Evolutionary conservation across 257 asterid species (phyloP).

Genomic region (Fraxinus cuspidata): DNA sequence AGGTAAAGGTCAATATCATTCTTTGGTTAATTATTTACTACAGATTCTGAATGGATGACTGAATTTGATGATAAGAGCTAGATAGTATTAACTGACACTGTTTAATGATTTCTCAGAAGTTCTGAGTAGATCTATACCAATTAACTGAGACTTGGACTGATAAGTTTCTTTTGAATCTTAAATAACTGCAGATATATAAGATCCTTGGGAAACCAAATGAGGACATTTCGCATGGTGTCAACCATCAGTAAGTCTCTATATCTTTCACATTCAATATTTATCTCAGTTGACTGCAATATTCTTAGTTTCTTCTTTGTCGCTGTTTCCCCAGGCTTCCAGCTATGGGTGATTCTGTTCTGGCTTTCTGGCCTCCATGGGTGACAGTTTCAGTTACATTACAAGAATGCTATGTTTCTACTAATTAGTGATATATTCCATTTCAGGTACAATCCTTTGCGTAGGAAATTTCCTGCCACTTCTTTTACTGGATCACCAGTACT

Average conservation of each 20-base stretch:
- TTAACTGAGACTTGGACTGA: not conserved
- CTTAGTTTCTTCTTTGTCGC: slow-evolving; percentile 37
- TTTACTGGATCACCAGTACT: slow-evolving; percentile 77
- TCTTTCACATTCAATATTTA: slow-evolving; percentile 18
- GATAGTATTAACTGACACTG: not conserved
- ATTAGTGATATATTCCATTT: slow-evolving; percentile 38
- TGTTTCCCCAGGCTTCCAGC: slow-evolving; percentile 64
- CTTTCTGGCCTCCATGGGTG: slow-evolving; percentile 76
- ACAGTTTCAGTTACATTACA: slow-evolving; percentile 40
- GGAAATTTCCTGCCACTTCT: slow-evolving; percentile 65
- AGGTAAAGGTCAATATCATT: slow-evolving; percentile 30
- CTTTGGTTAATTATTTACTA: not conserved
- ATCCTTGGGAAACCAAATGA: slow-evolving; percentile 52
- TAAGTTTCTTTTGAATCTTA: not conserved
- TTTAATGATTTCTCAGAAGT: not conserved
- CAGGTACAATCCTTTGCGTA: slow-evolving; percentile 74
- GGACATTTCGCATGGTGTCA: slow-evolving; percentile 46
- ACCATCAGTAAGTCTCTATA: slow-evolving; percentile 40
- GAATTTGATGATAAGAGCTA: not conserved
- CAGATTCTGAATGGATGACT: not conserved
- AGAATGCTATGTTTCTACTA: slow-evolving; percentile 44
- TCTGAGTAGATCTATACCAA: not conserved
- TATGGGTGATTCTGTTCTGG: slow-evolving; percentile 62
- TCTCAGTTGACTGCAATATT: slow-evolving; percentile 19
- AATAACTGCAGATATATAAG: slow-evolving; percentile 36